Evolutionary conservation across 1,284 basidiomycete species (phyloP), one percentile per base, ranked within the genome.

Genomic region (Rhodotorula glutinis): DNA sequence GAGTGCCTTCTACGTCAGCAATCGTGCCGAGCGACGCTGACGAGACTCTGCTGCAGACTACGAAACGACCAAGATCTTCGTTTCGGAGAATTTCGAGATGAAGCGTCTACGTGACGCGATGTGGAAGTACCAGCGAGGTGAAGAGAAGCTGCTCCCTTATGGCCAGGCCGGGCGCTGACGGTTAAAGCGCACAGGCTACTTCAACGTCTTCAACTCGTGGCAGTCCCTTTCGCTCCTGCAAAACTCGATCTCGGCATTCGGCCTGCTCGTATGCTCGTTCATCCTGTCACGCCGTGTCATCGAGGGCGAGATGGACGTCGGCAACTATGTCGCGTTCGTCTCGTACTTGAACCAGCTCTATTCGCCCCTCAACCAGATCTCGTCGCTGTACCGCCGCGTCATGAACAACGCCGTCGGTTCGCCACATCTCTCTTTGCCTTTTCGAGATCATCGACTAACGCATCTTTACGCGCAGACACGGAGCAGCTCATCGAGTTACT

Each of bases 81-180:
- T 75, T 71, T 89, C 90, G 38, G 91, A 94, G 78, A 82, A 85
- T 43, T 88, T 90, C 75, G 91, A 93, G 77, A 85, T 84, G 25
- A 82, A 83, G 57, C 84, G 91, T 40, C 92, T 92, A 76, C 79
- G 82, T 17, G 82, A 86, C 27, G 88, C 91, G 3, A 83, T 92
- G 71, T 80, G 82, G n/a, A 83, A 87, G 67, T 92, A 92, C 75
- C 90, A 92, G 76, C 77, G 79, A 11, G 29, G 57, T 58, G 33
- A 38, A 11, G 11, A 38, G 33, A 38, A 11, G 7, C 33, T 38
- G 33, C 33, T 38, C 33, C 11, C 33, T 38, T 11, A 11, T 38
- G 33, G 7, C 33, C 33, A 38, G 33, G n/a, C 14, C 27, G n/a
- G 30, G 4, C n/a, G 9, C 52, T 21, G 29, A 33, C 49, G 16